Conservation (phyloP, 805 yeast species). For the Yarrowia sp. region DNA sequence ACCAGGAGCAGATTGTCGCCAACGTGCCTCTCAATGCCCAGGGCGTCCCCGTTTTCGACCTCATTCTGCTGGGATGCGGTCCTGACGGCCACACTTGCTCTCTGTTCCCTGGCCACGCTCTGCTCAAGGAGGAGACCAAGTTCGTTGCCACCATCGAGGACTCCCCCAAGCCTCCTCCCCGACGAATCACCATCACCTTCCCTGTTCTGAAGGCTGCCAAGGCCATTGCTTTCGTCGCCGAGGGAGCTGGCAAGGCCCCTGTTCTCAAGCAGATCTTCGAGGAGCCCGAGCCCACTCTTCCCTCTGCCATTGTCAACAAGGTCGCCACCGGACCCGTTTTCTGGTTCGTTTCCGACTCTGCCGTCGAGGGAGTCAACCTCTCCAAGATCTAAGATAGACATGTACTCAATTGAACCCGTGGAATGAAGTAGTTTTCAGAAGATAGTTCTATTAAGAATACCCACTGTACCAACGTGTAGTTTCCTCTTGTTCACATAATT, state of each 20-base stretch:
- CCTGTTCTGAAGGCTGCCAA: conserved; percentile 67
- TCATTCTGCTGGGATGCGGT: conserved; percentile 85
- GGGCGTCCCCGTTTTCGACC: conserved; percentile 61
- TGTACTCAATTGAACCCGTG: too few relatives aligned
- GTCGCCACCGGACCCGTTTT: conserved; percentile 60
- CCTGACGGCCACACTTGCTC: conserved; percentile 98
- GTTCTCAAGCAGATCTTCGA: conserved; percentile 74
- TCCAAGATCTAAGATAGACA: conserved; percentile 23
- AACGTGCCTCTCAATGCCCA: conserved; percentile 49
- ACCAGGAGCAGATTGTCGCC: conserved; percentile 64
- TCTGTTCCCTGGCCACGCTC: conserved; percentile 81
- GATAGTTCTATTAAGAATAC: too few relatives aligned
- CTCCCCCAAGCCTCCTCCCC: conserved; percentile 93
- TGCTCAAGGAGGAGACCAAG: conserved; percentile 61
- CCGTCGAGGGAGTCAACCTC: conserved; percentile 64
- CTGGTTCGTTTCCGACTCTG: conserved; percentile 88
- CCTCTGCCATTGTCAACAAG: conserved; percentile 77
- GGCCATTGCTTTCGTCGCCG: conserved; percentile 81
- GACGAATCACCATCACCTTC: conserved; percentile 88
- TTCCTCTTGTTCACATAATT: not conserved
- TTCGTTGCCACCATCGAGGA: conserved; percentile 72
- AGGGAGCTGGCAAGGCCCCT: conserved; percentile 83
- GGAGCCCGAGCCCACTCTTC: conserved; percentile 54
- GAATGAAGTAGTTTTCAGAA: too few relatives aligned
- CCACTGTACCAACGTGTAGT: too few relatives aligned